Evolutionary conservation across 208 protist genomes (phyloP).

Genomic region (Lotmaria passim): DNA sequence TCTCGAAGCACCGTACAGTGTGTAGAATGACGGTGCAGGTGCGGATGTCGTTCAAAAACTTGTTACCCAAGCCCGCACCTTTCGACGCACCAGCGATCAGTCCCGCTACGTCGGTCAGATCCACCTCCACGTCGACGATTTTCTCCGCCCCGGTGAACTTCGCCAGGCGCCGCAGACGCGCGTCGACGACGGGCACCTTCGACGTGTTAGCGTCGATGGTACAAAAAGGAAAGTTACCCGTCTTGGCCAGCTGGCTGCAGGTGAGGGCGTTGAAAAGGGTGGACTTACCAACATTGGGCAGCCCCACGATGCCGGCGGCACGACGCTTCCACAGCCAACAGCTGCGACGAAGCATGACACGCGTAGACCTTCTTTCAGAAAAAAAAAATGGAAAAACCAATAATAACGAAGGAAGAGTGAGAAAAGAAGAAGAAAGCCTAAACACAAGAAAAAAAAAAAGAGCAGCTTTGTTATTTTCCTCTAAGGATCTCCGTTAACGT

Average conservation of each 20-base stretch:
- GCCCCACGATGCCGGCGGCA: constrained; percentile 87
- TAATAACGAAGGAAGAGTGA: no score
- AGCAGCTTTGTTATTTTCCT: no score
- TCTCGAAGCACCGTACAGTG: constrained; percentile 91
- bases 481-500: no score
- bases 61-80: constrained; percentile 87
- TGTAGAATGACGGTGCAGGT: constrained; percentile 83
- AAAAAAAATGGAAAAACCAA: neutral
- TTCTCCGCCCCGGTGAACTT: constrained; percentile 63
- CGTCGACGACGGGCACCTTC: constrained; percentile 78
- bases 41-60: constrained; percentile 89
- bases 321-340: constrained; percentile 40
- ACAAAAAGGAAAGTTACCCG: constrained; percentile 94
- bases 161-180: constrained; percentile 73
- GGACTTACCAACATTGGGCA: constrained; percentile 93
- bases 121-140: constrained; percentile 82
- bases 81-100: constrained; percentile 88
- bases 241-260: constrained; percentile 84
- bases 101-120: constrained; percentile 90
- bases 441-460: no score
- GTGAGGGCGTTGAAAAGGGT: constrained; percentile 95
- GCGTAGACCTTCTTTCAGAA: neutral
- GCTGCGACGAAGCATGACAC: constrained; percentile 29
- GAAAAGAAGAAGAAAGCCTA: no score
- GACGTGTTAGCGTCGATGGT: constrained; percentile 93